These are phyloP conservation scores for Globisporangium alternatum DNA, from an alignment of 352 stramenopile species.

Conservation along the genomic window DNA sequence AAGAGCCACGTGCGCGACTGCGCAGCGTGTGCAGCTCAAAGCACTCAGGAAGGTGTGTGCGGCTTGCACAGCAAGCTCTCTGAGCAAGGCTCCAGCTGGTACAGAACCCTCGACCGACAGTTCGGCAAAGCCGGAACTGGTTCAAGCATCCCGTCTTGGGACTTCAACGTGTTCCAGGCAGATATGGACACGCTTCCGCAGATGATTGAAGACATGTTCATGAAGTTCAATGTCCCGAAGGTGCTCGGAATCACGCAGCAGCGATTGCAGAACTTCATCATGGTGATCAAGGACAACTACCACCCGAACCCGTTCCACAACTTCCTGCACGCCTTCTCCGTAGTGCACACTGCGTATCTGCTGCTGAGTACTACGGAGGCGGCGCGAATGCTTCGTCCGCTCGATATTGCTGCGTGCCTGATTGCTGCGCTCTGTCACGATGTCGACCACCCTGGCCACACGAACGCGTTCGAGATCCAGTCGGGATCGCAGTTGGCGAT, in stretches of 20 bases:
- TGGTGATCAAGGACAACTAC: constrained; percentile 79
- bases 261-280: constrained; percentile 75
- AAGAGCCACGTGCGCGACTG: constrained; percentile 42
- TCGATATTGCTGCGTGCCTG: constrained; percentile 84
- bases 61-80: background rate
- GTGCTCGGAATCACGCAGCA: constrained; percentile 55
- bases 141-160: constrained; percentile 47
- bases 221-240: constrained; percentile 69
- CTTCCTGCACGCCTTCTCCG: constrained; percentile 87
- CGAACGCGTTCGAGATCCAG: constrained; percentile 88
- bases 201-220: constrained; percentile 71
- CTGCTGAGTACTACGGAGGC: constrained; percentile 77
- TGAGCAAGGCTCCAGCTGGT: constrained; percentile 11
- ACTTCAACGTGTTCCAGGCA: constrained; percentile 78
- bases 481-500: constrained; percentile 76
- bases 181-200: constrained; percentile 49
- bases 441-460: constrained; percentile 89
- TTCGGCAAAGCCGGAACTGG: constrained; percentile 13
- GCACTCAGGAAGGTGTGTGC: constrained; percentile 3
- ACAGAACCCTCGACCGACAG: constrained; percentile 13
- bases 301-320: constrained; percentile 91
- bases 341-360: constrained; percentile 83
- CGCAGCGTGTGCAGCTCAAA: constrained; percentile 28
- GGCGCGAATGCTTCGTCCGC: constrained; percentile 61
- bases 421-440: constrained; percentile 89